Evolutionary conservation across 805 yeast genomes (phyloP), one percentile per base, ranked within the genome.

Genomic region (Candida parachauliodes): DNA sequence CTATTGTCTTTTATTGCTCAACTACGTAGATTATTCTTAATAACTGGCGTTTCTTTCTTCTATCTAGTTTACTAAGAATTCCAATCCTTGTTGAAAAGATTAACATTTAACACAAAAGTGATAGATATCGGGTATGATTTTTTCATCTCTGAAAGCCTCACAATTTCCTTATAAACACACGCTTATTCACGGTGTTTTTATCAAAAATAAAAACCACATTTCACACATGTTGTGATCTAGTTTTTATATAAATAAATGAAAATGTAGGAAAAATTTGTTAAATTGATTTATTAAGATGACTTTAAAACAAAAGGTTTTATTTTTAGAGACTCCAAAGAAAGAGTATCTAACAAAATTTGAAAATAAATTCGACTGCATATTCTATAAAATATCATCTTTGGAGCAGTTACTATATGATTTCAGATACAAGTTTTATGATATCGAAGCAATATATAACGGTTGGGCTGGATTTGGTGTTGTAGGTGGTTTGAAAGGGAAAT

Each of bases 371-470:
- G 71, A 72, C 23, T 62, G 70, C 36, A 45, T 57, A 42, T 45
- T 57, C 32, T 73, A 78, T 49, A 48, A 52, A 21, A 47, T 78
- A 12, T 55, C 74, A 3, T 58, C 74, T 4, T 49, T 59, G 27
- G 73, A 67, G 17, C 63, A 64, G 36, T 60, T 76, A 25, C 51
- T 67, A 20, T 42, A 54, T 17, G 74, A 69, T 40, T 62, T 75
- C 45, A 32, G 57, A 11, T 43, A 57, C 14, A 55, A 63, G 17
- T 72, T 74, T 37, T 59, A 65, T 30, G 48, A 70, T 49, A 51
- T 76, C 39, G 60, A 50, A 9, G 85, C 77, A 11, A 74, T 80
- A 9, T 80, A 77, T 52, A 78, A 75, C 2, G 82, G 80, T 0
- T 77, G 80, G 74, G 65, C 70, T 23, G 82, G 81, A 1, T 75